A percentile compares a stretch with the other conserved stretches of the same genome.
Conservation (phyloP, 768 basidiomycete genomes). For the Kondoa malvinella region DNA sequence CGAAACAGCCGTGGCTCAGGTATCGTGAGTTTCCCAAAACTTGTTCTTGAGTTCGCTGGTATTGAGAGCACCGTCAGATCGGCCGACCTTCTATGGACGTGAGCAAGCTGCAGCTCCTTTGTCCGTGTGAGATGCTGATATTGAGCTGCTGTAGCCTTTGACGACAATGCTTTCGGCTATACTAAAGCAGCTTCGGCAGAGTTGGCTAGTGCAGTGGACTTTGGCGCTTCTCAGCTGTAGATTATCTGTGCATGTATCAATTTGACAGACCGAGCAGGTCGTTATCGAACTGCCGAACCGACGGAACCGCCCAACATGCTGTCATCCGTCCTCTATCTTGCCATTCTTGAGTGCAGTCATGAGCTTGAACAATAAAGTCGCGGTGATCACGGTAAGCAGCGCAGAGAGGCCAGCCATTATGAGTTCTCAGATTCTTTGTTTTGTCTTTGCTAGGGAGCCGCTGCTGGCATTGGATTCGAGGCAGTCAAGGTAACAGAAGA, state of each 20-base stretch:
- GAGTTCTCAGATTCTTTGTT: too few relatives aligned
- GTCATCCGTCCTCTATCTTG: too few relatives aligned
- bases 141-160: conserved; percentile 16
- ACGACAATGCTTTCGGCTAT: conserved; percentile 28
- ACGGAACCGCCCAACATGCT: too few relatives aligned
- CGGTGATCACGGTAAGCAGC: too few relatives aligned
- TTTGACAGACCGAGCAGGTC: too few relatives aligned
- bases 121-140: not conserved
- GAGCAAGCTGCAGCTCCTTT: not conserved
- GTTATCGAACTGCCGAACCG: too few relatives aligned
- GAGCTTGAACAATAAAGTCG: too few relatives aligned
- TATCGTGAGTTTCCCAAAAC: not conserved
- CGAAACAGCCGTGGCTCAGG: not conserved
- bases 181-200: conserved; percentile 22
- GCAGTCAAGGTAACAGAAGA: too few relatives aligned
- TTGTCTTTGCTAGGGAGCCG: conserved; percentile 67
- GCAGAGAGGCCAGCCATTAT: too few relatives aligned
- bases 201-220: not conserved
- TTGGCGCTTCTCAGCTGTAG: conserved; percentile 1
- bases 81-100: conserved; percentile 26
- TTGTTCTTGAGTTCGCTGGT: not conserved
- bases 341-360: too few relatives aligned
- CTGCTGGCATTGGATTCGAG: too few relatives aligned
- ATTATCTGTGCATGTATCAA: too few relatives aligned
- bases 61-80: conserved; percentile 9